phyloP scores from a whole-genome alignment of 2,329 filamentous ascomycete species.

The Colletotrichum sp. region DNA sequence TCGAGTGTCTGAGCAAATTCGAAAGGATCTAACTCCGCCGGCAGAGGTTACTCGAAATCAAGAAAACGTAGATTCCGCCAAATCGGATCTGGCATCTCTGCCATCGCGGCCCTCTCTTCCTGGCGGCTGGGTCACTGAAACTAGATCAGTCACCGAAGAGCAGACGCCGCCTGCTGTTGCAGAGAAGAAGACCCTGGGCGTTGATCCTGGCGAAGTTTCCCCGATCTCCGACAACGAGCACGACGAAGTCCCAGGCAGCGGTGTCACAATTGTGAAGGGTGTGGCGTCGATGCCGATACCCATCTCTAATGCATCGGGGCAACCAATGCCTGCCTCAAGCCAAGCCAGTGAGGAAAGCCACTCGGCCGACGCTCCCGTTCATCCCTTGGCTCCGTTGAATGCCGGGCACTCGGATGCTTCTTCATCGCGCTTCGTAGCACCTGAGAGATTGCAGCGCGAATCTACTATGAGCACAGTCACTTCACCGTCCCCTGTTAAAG shows the following conservation, averaged over 20 bases:
- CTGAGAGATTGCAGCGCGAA: slow-evolving; percentile 42
- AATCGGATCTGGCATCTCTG: not conserved
- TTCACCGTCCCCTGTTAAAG: slow-evolving; percentile 62
- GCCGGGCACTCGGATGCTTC: slow-evolving; percentile 19
- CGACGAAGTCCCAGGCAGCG: not conserved
- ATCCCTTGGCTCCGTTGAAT: slow-evolving; percentile 22
- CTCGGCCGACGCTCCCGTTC: not conserved
- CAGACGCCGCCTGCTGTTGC: not conserved
- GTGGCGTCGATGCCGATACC: slow-evolving; percentile 1
- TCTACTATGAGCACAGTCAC: slow-evolving; percentile 53
- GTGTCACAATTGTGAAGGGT: not conserved
- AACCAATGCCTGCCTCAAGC: not conserved
- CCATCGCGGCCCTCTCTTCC: slow-evolving; percentile 30
- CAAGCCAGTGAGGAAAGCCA: not conserved
- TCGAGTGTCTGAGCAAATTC: not conserved
- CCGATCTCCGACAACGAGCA: slow-evolving; percentile 23
- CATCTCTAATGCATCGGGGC: not conserved
- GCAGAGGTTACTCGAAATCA: not conserved
- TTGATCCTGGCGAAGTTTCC: slow-evolving; percentile 22
- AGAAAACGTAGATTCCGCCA: not conserved
- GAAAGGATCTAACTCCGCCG: not conserved
- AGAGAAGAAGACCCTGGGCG: not conserved
- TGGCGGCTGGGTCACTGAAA: slow-evolving; percentile 36
- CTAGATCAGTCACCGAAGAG: not conserved
- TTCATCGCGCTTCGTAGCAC: slow-evolving; percentile 38